Evolutionary conservation across 352 stramenopile species (phyloP).

Genomic region (Globisporangium spiculum): DNA sequence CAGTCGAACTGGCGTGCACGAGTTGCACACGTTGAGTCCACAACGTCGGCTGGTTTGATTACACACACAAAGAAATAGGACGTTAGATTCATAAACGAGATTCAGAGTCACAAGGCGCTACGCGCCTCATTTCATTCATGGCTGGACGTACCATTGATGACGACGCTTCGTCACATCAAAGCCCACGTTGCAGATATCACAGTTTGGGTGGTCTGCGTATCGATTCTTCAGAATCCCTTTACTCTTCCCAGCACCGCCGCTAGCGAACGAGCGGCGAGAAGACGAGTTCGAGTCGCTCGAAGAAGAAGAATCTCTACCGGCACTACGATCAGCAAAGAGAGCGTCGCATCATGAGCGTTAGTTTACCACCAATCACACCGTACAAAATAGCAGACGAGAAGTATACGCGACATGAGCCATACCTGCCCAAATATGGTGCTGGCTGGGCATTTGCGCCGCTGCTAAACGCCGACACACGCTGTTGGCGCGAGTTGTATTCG

Average conservation of each 20-base stretch:
- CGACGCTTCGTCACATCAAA: constrained; percentile 62
- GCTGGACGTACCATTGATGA: constrained; percentile 43
- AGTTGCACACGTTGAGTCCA: constrained; percentile 45
- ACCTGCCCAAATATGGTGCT: constrained; percentile 14
- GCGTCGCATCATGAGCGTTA: not conserved
- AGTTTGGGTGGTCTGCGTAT: constrained; percentile 60
- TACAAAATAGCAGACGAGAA: not conserved
- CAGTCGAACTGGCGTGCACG: constrained; percentile 47
- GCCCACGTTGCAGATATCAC: constrained; percentile 50
- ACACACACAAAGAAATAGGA: constrained; percentile 4
- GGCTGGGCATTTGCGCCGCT: constrained; percentile 8
- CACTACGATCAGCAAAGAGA: not conserved
- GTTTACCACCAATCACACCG: not conserved
- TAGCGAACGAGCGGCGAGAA: constrained; percentile 13
- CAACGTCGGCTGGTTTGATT: constrained; percentile 27
- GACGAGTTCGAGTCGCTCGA: constrained; percentile 31
- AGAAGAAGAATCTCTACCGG: constrained; percentile 31
- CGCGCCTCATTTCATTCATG: not conserved
- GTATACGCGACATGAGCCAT: not conserved
- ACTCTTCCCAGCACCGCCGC: constrained; percentile 11
- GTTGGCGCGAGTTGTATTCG: constrained; percentile 44
- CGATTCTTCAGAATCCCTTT: constrained; percentile 65
- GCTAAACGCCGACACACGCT: constrained; percentile 18
- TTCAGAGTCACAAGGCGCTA: not conserved
- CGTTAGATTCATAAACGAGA: constrained; percentile 5